These are phyloP conservation scores for Fusarium poae DNA, from an alignment of 2,329 filamentous ascomycete genomes.

Conservation along the genomic window DNA sequence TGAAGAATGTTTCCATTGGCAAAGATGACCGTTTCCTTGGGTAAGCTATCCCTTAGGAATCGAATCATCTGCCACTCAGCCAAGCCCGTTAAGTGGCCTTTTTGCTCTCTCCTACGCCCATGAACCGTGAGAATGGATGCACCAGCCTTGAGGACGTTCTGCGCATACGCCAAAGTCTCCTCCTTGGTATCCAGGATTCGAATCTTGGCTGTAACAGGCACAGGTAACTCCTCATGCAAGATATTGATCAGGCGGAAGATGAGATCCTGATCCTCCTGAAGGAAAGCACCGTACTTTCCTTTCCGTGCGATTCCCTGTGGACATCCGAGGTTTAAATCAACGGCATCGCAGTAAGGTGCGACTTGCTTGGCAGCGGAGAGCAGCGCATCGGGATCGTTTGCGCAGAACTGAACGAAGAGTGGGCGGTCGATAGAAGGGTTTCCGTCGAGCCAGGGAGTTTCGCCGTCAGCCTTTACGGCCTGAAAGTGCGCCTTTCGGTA, in stretches of 20 bases:
- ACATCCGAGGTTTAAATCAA: constrained; percentile 95
- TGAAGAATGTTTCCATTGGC: constrained; percentile 96
- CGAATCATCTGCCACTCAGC: constrained; percentile 92
- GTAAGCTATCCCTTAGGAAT: constrained; percentile 85
- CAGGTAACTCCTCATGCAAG: constrained; percentile 80
- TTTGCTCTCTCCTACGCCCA: constrained; percentile 89
- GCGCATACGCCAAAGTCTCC: constrained; percentile 88
- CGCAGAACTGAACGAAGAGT: constrained; percentile 96
- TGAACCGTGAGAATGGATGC: constrained; percentile 96
- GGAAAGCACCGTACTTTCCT: constrained; percentile 92
- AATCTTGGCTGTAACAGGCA: constrained; percentile 96
- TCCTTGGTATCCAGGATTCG: constrained; percentile 88
- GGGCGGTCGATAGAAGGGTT: constrained; percentile 87
- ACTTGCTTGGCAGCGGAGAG: constrained; percentile 83
- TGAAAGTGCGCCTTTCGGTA: constrained; percentile 89
- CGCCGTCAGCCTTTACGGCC: constrained; percentile 61
- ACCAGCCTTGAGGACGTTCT: constrained; percentile 86
- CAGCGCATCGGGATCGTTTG: constrained; percentile 84
- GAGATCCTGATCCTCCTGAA: constrained; percentile 91
- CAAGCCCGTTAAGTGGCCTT: constrained; percentile 92
- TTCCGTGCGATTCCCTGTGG: constrained; percentile 94
- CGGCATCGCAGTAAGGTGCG: constrained; percentile 90
- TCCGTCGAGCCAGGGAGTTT: constrained; percentile 79
- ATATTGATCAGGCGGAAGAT: constrained; percentile 86
- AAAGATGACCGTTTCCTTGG: constrained; percentile 90